Evolutionary conservation across 2,329 filamentous ascomycete species (phyloP), one percentile per base, ranked within the genome.

Genomic region (Penicillium polonicum): DNA sequence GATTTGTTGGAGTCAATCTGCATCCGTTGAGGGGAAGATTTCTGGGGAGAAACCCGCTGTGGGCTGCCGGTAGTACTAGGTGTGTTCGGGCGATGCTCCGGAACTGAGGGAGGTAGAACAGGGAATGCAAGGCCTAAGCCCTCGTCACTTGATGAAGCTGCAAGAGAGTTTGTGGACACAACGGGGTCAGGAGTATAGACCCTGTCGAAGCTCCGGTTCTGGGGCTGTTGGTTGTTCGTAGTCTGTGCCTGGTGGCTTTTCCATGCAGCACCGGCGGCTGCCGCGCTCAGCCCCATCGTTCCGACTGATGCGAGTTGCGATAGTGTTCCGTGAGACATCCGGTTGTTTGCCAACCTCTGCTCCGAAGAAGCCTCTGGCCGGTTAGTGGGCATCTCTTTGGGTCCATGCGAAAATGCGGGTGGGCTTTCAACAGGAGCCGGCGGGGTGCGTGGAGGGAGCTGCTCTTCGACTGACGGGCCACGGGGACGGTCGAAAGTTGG

Each of bases 321-420:
- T 45, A 97, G 80, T 0, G 93, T 97, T 1, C 86, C 87, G 65
- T 82, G 84, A 27, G 94, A 96, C 72, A 97, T 87, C 23, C 91
- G 88, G 65, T 88, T 92, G 65, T 91, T 94, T 51, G 90, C 91
- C 62, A 87, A 87, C 61, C 90, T 88, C 67, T 93, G 80, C 70
- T 94, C 90, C 15, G 89, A 85, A 31, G 91, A 88, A 57, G 90
- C 85, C 65, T 89, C 86, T 0, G 90, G 90, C 60, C 85, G 85
- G 58, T 83, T 86, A 1, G 81, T 79, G 5, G 92, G 92, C 48
- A 85, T 83, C 51, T 88, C 83, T 59, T 88, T 85, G 13, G 92
- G 85, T 38, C 83, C 82, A 73, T 96, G 91, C 48, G 86, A 83
- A 72, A 97, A 93, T 12, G 85, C 86, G 3, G 93, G 93, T 1